Evolutionary conservation across 2,329 filamentous ascomycete genomes (phyloP), one percentile per base, ranked within the genome.

Genomic region (Cladosporium sp.): DNA sequence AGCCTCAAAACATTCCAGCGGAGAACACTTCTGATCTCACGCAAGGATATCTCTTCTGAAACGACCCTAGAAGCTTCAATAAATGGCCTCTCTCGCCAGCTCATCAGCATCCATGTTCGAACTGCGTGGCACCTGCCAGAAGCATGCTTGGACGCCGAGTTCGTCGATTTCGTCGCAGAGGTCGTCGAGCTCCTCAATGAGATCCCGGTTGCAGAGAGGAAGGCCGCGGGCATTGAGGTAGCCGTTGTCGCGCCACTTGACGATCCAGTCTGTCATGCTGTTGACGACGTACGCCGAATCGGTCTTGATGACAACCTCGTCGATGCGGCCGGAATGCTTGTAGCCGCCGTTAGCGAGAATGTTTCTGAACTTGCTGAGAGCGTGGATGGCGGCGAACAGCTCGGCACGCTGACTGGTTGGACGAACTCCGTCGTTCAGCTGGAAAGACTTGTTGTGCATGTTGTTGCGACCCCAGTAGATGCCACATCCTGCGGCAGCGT

Each of bases 281-380:
- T 76, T 69, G 1, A 77, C 74, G 3, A 80, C 18, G 35, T 76
- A 78, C 18, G 68, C 69, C 0, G 78, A 79, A 37, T 78, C 76
- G 0, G 76, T 70, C 55, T 75, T 74, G 63, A 78, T 72, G 6
- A 69, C 66, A n/a, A 73, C 65, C 23, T 67, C 10, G 23, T 29
- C 52, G 14, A 63, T 28, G 21, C 18, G 10, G 66, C 65, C 37
- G 68, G 55, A 26, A 50, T 12, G n/a, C 68, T 55, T 26, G 26
- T 16, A 53, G 1, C 4, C 16, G 16, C 65, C 68, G 46, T 23
- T 14, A 14, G n/a, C 7, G 46, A 50, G 8, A 14, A 23, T 5
- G 5, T 50, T 5, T 35, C 5, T 14, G 5, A 67, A 68, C 37
- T 53, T 29, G 5, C 3, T 4, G 1, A 73, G 67, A 12, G 67